Base-by-base conservation (phyloP, 2,329 filamentous ascomycete genomes). In the Colletotrichum acutatum region DNA sequence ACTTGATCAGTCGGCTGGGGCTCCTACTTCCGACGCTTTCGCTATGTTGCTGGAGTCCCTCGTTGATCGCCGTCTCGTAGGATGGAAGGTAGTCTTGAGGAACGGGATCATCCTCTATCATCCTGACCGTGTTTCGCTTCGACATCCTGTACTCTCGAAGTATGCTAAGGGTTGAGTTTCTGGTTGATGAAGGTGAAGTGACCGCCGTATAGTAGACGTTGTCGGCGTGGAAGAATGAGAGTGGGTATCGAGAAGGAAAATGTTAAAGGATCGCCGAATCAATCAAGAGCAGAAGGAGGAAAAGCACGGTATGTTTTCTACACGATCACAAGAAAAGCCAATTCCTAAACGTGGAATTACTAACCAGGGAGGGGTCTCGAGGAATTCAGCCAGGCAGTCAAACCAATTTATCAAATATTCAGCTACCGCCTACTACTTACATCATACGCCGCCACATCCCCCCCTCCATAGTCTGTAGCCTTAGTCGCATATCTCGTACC, bases 71-170 rank as follows among this genome's bases (percentile, higher is more conserved):
- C 16, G 68, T 42, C 28, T 71, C 68, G 22, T 71, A 71, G 16
- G 68, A 68, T 24, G 68, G 68, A 3, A 71, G 68, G 24, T 58
- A 68, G 28, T 68, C 68, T 11, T 71, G 57, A 12, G 63, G 68
- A 8, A 68, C 49, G 0, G 57, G 49, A 24, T 62, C 64, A n/a
- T 71, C 64, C 32, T 62, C 57, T 7, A 68, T 26, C 64, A 68
- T 57, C 28, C 26, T 49, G 26, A 57, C 7, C 0, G 64, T 68
- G 8, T 58, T 22, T 32, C 64, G 57, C 34, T 46, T 68, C 12
- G 68, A 68, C 68, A 71, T 71, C 1, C 30, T 68, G 22, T 32
- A 1, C 12, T 34, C 9, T 53, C 19, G 7, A 22, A 4, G 5
- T 62, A 24, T 4, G 16, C 11, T 7, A 8, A 22, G 8, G 8